phyloP scores from a whole-genome alignment of 805 yeast species.

The Yarrowia yakushimensis region DNA sequence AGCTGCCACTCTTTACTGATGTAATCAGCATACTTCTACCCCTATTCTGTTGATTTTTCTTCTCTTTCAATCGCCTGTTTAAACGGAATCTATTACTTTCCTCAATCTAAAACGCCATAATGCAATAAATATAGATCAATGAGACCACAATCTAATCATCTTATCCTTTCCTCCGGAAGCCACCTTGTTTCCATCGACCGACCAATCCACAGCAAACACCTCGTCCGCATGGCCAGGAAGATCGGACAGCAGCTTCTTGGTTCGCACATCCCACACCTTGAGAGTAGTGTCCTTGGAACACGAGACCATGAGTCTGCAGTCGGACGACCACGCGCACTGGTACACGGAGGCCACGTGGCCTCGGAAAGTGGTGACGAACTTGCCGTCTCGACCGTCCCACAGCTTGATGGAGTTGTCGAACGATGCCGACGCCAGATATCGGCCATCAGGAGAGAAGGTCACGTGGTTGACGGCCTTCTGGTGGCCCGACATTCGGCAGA shows the following conservation, averaged over 20 bases:
- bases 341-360: constrained; percentile 98
- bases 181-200: constrained; percentile 87
- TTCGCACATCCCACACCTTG: constrained; percentile 92
- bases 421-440: constrained; percentile 84
- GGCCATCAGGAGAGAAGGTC: constrained; percentile 92
- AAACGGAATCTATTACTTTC: too few species aligned
- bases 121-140: constrained; percentile 29
- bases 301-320: constrained; percentile 83
- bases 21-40: too few species aligned
- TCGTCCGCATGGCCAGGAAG: constrained; percentile 96
- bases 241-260: constrained; percentile 79
- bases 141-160: constrained; percentile 89
- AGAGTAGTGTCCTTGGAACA: constrained; percentile 95
- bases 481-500: constrained; percentile 95
- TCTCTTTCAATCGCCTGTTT: too few species aligned
- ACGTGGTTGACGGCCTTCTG: constrained; percentile 96
- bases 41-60: too few species aligned
- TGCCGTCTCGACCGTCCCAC: constrained; percentile 95
- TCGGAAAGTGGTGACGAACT: constrained; percentile 81
- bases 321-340: constrained; percentile 97
- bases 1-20: too few species aligned
- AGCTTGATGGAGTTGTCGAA: constrained; percentile 92
- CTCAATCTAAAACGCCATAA: too few species aligned
- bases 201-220: constrained; percentile 97
- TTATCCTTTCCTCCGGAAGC: constrained; percentile 99